Conservation (phyloP, 2,329 filamentous ascomycete species). For the Penicillium sp. region DNA sequence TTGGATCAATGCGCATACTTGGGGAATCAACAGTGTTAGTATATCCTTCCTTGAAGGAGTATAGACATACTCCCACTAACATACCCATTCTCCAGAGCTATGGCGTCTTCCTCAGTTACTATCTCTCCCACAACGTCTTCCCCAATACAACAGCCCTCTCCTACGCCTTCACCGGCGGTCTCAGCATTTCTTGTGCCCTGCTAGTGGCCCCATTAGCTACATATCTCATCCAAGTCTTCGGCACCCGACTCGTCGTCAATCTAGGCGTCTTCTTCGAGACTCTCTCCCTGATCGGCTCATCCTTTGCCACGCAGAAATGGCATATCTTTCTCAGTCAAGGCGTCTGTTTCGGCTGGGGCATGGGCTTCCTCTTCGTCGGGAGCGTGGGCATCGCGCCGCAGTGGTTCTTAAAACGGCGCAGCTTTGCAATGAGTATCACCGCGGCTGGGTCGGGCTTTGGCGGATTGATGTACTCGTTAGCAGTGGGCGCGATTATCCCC, state of each 20-base stretch:
- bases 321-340: slow-evolving; percentile 67
- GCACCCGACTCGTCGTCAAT: slow-evolving; percentile 61
- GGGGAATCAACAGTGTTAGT: slow-evolving; percentile 72
- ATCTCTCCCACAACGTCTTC: slow-evolving; percentile 62
- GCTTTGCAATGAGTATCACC: slow-evolving; percentile 65
- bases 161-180: slow-evolving; percentile 66
- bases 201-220: slow-evolving; percentile 64
- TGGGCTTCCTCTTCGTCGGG: slow-evolving; percentile 67
- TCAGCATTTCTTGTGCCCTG: slow-evolving; percentile 64
- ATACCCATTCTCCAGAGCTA: slow-evolving; percentile 43
- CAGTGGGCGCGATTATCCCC: slow-evolving; percentile 63
- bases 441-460: slow-evolving; percentile 66
- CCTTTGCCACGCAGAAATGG: slow-evolving; percentile 63
- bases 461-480: slow-evolving; percentile 64
- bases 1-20: slow-evolving; percentile 72
- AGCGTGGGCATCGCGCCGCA: slow-evolving; percentile 63
- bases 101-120: slow-evolving; percentile 66
- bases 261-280: slow-evolving; percentile 63
- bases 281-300: slow-evolving; percentile 61
- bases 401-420: slow-evolving; percentile 65
- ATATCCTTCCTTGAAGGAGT: not conserved
- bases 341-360: slow-evolving; percentile 66
- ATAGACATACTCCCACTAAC: not conserved
- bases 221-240: slow-evolving; percentile 57
- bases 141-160: slow-evolving; percentile 60